Evolutionary conservation across 441 rosid species (phyloP).

Genomic region (Pelargonium fulgidum): DNA sequence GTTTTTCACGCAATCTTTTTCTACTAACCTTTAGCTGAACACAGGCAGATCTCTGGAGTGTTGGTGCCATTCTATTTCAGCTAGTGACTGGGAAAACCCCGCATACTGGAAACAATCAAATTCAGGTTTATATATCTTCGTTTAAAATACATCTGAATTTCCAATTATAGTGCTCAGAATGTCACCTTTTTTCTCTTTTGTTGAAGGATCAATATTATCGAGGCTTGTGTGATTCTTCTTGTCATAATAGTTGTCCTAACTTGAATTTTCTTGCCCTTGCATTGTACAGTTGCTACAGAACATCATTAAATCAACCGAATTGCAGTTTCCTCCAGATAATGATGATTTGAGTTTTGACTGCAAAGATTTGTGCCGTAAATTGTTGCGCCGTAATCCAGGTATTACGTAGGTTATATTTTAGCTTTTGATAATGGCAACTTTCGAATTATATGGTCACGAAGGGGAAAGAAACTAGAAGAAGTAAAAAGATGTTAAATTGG

Average conservation of each 20-base stretch:
- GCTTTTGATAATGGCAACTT: conserved; percentile 13
- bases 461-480: conserved; percentile 8
- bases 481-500: neutral
- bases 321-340: conserved; percentile 60
- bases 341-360: conserved; percentile 59
- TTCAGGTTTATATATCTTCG: conserved; percentile 49
- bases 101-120: conserved; percentile 84
- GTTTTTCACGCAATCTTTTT: conserved; percentile 13
- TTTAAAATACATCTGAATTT: conserved; percentile 2
- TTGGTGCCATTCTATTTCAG: conserved; percentile 90
- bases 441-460: neutral
- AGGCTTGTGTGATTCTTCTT: conserved; percentile 8
- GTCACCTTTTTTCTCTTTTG: conserved; percentile 1
- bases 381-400: conserved; percentile 96
- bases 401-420: conserved; percentile 15
- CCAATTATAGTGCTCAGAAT: neutral
- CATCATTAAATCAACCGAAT: conserved; percentile 67
- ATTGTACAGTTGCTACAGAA: conserved; percentile 78
- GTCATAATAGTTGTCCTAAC: conserved; percentile 19
- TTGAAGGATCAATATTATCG: neutral
- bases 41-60: conserved; percentile 99
- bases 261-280: conserved; percentile 16
- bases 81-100: conserved; percentile 92
- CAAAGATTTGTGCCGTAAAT: conserved; percentile 79
- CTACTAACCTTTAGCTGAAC: conserved; percentile 35